These are phyloP conservation scores for Aspergillus hancockii DNA, from an alignment of 495 filamentous ascomycete species.

Conservation along the genomic window DNA sequence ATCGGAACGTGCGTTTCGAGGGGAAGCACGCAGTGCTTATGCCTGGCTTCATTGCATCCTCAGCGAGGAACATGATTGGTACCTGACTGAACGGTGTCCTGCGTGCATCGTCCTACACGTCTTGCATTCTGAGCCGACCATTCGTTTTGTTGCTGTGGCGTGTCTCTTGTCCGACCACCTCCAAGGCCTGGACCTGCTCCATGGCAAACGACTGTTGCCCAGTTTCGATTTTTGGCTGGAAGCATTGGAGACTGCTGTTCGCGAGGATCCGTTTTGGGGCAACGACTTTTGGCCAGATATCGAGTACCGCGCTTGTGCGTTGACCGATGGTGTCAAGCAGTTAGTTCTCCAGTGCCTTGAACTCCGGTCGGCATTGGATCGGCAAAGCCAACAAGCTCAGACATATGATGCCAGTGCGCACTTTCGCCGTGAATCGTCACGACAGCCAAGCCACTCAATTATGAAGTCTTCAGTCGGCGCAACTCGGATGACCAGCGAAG, in stretches of 20 bases:
- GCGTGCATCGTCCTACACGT: conserved; percentile 56
- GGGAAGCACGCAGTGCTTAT: conserved; percentile 59
- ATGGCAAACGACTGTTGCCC: conserved; percentile 30
- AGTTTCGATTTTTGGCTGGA: conserved; percentile 57
- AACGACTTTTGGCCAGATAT: conserved; percentile 56
- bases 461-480: conserved; percentile 19
- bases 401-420: conserved; percentile 25
- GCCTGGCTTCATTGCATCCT: conserved; percentile 63
- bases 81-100: conserved; percentile 56
- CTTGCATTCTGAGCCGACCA: conserved; percentile 58
- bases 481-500: conserved; percentile 25
- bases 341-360: conserved; percentile 56
- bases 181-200: conserved; percentile 23
- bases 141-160: conserved; percentile 58
- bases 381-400: conserved; percentile 27
- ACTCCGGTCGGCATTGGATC: conserved; percentile 34
- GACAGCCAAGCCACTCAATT: conserved; percentile 18
- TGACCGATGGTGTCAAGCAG: conserved; percentile 54
- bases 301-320: conserved; percentile 49
- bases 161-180: conserved; percentile 50
- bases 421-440: conserved; percentile 21
- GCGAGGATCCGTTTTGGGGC: conserved; percentile 59
- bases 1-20: conserved; percentile 59
- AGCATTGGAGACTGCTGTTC: conserved; percentile 53
- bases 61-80: conserved; percentile 60